Conservation (phyloP, 2,329 filamentous ascomycete genomes). For the Myriosclerotinia curreyana region DNA sequence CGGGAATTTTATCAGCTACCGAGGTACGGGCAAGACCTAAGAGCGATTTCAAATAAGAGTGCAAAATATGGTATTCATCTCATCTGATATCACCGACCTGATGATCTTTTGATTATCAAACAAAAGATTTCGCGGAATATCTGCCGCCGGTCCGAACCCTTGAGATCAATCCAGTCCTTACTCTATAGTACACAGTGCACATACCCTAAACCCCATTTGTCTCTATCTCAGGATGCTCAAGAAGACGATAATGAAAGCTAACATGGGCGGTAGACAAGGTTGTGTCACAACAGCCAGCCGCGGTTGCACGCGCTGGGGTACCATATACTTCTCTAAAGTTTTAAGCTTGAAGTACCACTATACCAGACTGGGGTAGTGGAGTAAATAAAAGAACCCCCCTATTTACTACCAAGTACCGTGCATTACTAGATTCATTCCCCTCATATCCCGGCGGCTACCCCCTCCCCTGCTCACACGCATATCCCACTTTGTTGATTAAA, state of each 20-base stretch:
- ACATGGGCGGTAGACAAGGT: slow-evolving; percentile 3
- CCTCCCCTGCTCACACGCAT: slow-evolving; percentile 15
- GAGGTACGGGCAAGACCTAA: not conserved
- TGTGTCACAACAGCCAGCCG: slow-evolving; percentile 18
- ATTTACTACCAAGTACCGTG: slow-evolving; percentile 17
- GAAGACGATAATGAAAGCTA: not conserved
- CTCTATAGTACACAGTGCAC: slow-evolving; percentile 11
- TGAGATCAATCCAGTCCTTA: slow-evolving; percentile 10
- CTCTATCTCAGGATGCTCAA: not conserved
- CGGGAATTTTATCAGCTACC: slow-evolving; percentile 1
- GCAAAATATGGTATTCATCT: not conserved
- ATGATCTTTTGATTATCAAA: slow-evolving; percentile 15
- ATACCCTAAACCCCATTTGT: not conserved
- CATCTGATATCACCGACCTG: slow-evolving; percentile 5
- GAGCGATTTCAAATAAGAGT: not conserved
- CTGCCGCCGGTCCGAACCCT: slow-evolving; percentile 9
- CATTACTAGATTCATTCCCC: not conserved
- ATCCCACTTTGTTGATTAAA: slow-evolving; percentile 22
- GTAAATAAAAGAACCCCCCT: not conserved
- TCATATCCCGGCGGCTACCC: slow-evolving; percentile 22
- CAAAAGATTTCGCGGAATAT: not conserved
- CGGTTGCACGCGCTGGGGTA: slow-evolving; percentile 15
- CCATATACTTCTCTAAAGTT: slow-evolving; percentile 6
- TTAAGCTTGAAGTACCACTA: slow-evolving; percentile 15
- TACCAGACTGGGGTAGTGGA: not conserved